Conservation (phyloP, 2,329 filamentous ascomycete genomes). For the Macroventuria anomochaeta region DNA sequence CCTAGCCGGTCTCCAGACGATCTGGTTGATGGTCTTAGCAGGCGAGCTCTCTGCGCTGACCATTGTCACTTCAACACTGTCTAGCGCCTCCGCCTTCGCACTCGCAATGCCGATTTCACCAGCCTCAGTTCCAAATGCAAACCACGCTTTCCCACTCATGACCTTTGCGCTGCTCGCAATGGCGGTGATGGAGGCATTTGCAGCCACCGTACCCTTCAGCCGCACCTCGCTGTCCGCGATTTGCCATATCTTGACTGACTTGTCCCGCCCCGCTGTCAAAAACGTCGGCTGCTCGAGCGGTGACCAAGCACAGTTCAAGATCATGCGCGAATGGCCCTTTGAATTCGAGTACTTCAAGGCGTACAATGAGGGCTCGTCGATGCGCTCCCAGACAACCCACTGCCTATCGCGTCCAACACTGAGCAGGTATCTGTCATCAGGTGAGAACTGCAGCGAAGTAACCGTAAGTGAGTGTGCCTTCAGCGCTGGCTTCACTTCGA, state of each 20-base stretch:
- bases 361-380: conserved; percentile 56
- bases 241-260: conserved; percentile 71
- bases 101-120: conserved; percentile 35
- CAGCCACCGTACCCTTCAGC: conserved; percentile 33
- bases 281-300: conserved; percentile 61
- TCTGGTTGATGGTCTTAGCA: conserved; percentile 41
- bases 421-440: conserved; percentile 74
- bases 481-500: conserved; percentile 82
- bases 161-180: conserved; percentile 28
- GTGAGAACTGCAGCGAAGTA: conserved; percentile 80
- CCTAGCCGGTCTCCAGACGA: conserved; percentile 41
- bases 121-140: conserved; percentile 45
- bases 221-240: conserved; percentile 32
- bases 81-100: conserved; percentile 12
- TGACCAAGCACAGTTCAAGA: conserved; percentile 86
- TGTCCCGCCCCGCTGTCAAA: conserved; percentile 89
- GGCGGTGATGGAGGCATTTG: conserved; percentile 39
- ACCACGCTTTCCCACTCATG: conserved; percentile 7
- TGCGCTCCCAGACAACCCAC: conserved; percentile 80
- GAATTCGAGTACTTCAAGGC: conserved; percentile 68
- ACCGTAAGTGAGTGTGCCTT: conserved; percentile 87
- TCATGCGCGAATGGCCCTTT: conserved; percentile 92
- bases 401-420: conserved; percentile 92
- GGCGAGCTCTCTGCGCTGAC: conserved; percentile 27
- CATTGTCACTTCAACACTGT: conserved; percentile 22